Conservation (phyloP, 2,329 filamentous ascomycete species). For the Aspergillus pseudonomiae region DNA sequence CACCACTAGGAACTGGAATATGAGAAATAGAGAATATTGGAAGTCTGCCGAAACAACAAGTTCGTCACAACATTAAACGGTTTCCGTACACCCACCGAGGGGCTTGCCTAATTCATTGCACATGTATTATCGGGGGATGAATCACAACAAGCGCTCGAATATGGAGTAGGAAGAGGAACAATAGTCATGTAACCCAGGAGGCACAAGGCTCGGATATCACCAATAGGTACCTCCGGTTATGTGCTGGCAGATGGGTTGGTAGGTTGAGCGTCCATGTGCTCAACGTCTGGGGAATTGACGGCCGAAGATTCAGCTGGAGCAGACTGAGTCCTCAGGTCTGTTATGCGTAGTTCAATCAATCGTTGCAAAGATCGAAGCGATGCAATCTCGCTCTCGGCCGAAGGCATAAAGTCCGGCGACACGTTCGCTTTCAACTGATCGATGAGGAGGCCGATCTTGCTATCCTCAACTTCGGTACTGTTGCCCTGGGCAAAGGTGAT, state of each 20-base stretch:
- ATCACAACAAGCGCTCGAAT: not conserved
- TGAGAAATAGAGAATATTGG: not conserved
- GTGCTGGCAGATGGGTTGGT: not conserved
- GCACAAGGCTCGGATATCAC: not conserved
- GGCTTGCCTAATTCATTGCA: not conserved
- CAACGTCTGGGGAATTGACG: not conserved
- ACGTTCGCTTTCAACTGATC: conserved; percentile 34
- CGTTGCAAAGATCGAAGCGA: conserved; percentile 35
- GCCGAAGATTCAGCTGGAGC: not conserved
- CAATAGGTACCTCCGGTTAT: not conserved
- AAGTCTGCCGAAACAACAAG: not conserved
- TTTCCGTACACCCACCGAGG: not conserved
- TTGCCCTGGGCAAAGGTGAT: conserved; percentile 31
- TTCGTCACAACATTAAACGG: conserved; percentile 3
- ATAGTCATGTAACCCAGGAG: not conserved
- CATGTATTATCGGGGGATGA: no score
- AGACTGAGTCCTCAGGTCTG: conserved; percentile 21
- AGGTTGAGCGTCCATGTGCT: not conserved
- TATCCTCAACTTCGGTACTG: conserved; percentile 16
- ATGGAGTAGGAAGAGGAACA: not conserved
- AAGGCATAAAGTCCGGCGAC: conserved; percentile 29
- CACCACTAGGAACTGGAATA: not conserved
- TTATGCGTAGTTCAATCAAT: conserved; percentile 35
- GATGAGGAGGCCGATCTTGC: conserved; percentile 32
- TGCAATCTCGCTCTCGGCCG: conserved; percentile 32